phyloP scores from a whole-genome alignment of 148 eudicot genomes.

The Rhododendron kiyosumense region DNA sequence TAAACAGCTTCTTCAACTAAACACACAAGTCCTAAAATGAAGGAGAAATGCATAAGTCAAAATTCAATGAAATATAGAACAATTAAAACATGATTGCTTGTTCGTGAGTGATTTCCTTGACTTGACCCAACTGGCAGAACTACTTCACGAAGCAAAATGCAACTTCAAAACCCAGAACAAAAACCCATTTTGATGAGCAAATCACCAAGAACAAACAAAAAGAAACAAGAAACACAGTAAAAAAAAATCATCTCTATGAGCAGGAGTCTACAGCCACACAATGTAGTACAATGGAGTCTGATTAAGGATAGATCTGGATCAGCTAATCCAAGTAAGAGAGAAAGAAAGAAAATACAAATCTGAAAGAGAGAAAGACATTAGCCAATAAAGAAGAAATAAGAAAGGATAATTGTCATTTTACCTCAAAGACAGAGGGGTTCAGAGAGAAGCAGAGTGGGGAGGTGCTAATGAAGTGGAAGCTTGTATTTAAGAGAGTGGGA shows the following conservation, averaged over 20 bases:
- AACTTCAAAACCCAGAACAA: slow-evolving; percentile 10
- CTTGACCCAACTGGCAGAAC: not conserved
- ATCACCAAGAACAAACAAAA: not conserved
- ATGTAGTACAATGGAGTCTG: not conserved
- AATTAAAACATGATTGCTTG: not conserved
- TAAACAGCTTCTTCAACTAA: not conserved
- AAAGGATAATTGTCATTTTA: not conserved
- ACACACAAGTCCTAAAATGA: not conserved
- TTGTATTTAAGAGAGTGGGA: slow-evolving; percentile 1
- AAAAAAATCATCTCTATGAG: not conserved
- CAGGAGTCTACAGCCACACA: slow-evolving; percentile 5
- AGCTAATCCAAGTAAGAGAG: not conserved
- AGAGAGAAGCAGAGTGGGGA: slow-evolving; percentile 15
- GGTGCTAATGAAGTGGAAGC: slow-evolving; percentile 1
- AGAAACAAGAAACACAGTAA: not conserved
- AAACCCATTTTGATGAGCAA: slow-evolving; percentile 1
- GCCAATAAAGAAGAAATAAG: not conserved
- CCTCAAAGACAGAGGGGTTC: slow-evolving; percentile 9
- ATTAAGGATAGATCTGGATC: slow-evolving; percentile 9
- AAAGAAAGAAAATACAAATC: not conserved
- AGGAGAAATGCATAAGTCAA: not conserved
- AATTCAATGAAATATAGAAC: not conserved
- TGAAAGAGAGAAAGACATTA: not conserved
- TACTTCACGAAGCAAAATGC: not conserved
- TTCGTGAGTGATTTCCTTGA: not conserved